These are phyloP conservation scores for Silene uniflora DNA, from an alignment of 148 eudicot genomes.

Conservation along the genomic window DNA sequence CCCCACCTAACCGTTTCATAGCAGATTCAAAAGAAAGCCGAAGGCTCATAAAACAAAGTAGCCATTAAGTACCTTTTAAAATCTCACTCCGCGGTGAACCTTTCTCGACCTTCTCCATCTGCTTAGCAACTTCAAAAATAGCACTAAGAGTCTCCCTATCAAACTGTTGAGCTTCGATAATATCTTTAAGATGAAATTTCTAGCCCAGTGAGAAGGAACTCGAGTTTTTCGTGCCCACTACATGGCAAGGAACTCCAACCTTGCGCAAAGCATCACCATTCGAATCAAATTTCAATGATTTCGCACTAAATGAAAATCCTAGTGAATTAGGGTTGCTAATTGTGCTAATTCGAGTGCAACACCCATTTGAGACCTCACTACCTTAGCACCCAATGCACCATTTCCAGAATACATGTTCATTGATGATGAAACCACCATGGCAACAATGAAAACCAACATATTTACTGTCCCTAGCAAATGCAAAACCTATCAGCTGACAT, in stretches of 20 bases:
- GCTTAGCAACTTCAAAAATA: conserved; percentile 77
- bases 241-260: conserved; percentile 39
- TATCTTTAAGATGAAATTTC: conserved; percentile 76
- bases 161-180: conserved; percentile 90
- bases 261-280: conserved; percentile 26
- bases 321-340: conserved; percentile 21
- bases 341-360: conserved; percentile 12
- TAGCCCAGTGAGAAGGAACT: conserved; percentile 42
- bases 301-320: conserved; percentile 21
- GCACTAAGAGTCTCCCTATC: conserved; percentile 77
- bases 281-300: conserved; percentile 18
- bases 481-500: background rate
- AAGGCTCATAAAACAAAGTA: conserved; percentile 93
- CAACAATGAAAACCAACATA: conserved; percentile 6
- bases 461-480: conserved; percentile 10
- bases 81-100: conserved; percentile 69
- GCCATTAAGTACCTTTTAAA: conserved; percentile 88
- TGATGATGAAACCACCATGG: conserved; percentile 49
- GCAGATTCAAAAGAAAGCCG: conserved; percentile 98
- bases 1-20: conserved; percentile 95
- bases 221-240: conserved; percentile 30
- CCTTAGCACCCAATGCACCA: conserved; percentile 26
- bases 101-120: conserved; percentile 87
- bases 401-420: conserved; percentile 33
- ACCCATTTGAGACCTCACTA: conserved; percentile 15